A percentile compares a stretch with the other conserved stretches of the same genome.
These are phyloP conservation scores for Chalciporus sphaerocephalus DNA, from an alignment of 768 basidiomycete species.

Conservation along the genomic window DNA sequence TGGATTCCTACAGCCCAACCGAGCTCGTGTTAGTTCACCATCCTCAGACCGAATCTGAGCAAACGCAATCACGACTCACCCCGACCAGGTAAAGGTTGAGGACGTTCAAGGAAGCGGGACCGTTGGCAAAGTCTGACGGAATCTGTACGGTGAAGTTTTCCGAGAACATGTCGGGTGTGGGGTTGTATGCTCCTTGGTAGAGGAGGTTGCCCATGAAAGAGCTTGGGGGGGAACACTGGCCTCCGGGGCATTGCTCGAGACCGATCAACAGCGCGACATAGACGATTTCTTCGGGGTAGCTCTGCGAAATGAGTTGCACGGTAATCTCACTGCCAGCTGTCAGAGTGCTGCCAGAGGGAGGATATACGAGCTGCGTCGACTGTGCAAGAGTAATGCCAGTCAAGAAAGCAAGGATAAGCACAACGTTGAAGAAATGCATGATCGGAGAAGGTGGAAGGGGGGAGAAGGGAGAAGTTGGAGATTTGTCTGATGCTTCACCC, in stretches of 20 bases:
- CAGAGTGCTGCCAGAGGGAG: constrained; percentile 9
- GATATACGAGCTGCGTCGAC: constrained; percentile 5
- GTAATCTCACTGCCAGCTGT: constrained; percentile 4
- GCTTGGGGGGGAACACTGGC: constrained; percentile 23
- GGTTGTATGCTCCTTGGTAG: constrained; percentile 34
- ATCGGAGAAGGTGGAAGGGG: background rate
- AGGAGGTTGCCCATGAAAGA: constrained; percentile 29
- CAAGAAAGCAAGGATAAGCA: constrained; percentile 13
- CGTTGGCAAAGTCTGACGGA: constrained; percentile 24
- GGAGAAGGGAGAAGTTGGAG: background rate
- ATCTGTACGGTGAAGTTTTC: constrained; percentile 33
- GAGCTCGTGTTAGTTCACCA: constrained; percentile 1
- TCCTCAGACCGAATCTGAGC: background rate
- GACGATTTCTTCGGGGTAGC: constrained; percentile 22
- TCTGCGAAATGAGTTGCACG: constrained; percentile 17
- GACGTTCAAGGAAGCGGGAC: constrained; percentile 34
- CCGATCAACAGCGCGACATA: constrained; percentile 31
- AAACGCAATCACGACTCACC: constrained; percentile 26
- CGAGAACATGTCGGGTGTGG: constrained; percentile 13
- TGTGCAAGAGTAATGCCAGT: constrained; percentile 15
- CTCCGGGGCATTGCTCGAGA: constrained; percentile 24
- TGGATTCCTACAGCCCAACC: constrained; percentile 9
- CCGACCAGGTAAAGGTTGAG: constrained; percentile 38
- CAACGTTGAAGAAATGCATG: constrained; percentile 17
- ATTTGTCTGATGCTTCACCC: background rate